A percentile compares a stretch with the other conserved stretches of the same genome.
Evolutionary conservation across 2,329 filamentous ascomycete genomes (phyloP).

Genomic region (Purpureocillium lavendulum): DNA sequence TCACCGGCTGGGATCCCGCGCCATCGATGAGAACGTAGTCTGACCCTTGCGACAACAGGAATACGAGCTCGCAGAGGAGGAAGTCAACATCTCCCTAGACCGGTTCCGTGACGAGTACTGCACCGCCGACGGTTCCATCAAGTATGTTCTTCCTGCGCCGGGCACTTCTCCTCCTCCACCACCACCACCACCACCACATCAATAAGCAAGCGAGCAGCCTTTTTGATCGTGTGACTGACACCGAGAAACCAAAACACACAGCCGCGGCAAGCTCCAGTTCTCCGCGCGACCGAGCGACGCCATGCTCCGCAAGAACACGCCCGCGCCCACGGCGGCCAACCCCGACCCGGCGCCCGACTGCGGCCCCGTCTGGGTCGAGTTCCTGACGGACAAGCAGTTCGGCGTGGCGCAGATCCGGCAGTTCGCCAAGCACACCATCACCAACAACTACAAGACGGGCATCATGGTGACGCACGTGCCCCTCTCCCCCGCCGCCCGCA

Average conservation of each 20-base stretch:
- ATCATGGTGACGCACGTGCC: slow-evolving; percentile 80
- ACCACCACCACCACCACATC: neutral
- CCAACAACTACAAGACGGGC: slow-evolving; percentile 78
- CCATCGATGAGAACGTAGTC: no score
- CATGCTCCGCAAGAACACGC: slow-evolving; percentile 81
- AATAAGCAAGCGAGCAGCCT: no score
- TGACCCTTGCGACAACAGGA: slow-evolving; percentile 51
- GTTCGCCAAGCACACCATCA: slow-evolving; percentile 75
- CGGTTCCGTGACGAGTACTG: slow-evolving; percentile 68
- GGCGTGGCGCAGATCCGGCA: slow-evolving; percentile 88
- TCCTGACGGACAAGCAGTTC: slow-evolving; percentile 69
- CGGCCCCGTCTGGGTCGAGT: slow-evolving; percentile 90
- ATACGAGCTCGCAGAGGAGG: slow-evolving; percentile 84
- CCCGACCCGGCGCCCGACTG: slow-evolving; percentile 66
- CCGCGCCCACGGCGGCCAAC: slow-evolving; percentile 58
- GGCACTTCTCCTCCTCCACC: no score
- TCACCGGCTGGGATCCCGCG: no score
- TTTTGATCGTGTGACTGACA: no score
- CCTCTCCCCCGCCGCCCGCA: slow-evolving; percentile 79
- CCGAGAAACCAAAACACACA: slow-evolving; percentile 26
- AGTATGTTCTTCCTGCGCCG: no score
- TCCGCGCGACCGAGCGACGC: slow-evolving; percentile 73
- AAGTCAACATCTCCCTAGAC: slow-evolving; percentile 79
- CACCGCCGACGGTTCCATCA: slow-evolving; percentile 62
- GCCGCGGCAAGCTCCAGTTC: slow-evolving; percentile 78